These are phyloP conservation scores for Hortaea sp. DNA, from an alignment of 2,329 filamentous ascomycete species.

Conservation along the genomic window DNA sequence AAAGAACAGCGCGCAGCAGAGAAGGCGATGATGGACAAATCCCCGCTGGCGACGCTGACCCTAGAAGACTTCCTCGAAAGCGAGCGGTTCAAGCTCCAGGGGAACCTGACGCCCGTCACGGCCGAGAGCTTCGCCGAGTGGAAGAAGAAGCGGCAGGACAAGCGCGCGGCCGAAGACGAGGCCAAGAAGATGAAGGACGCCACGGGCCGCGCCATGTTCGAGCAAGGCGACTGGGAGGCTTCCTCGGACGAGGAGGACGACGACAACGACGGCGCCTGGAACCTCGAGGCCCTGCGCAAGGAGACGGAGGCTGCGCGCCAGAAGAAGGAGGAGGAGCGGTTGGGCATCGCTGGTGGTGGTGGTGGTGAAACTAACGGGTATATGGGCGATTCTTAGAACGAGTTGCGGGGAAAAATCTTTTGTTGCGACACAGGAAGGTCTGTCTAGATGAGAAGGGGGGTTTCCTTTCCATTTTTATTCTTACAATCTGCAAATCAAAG, in stretches of 20 bases:
- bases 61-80: conserved; percentile 96
- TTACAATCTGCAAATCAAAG: too few species aligned
- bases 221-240: conserved; percentile 83
- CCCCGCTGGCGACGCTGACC: conserved; percentile 84
- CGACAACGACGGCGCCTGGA: conserved; percentile 60
- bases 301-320: conserved; percentile 73
- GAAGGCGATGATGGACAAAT: conserved; percentile 93
- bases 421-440: too few species aligned
- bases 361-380: conserved; percentile 6
- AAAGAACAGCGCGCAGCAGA: conserved; percentile 93
- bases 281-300: conserved; percentile 67
- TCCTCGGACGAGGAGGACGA: conserved; percentile 54
- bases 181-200: conserved; percentile 87
- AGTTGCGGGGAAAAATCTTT: neutral
- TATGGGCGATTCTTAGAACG: neutral
- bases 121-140: conserved; percentile 88
- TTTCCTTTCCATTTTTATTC: too few species aligned
- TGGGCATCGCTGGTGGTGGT: conserved; percentile 18
- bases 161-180: conserved; percentile 91
- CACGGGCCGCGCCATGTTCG: conserved; percentile 88
- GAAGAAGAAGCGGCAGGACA: conserved; percentile 89
- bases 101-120: conserved; percentile 85
- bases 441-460: too few species aligned
- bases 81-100: conserved; percentile 89
- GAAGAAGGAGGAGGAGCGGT: conserved; percentile 66